Conservation (phyloP, 768 basidiomycete genomes). For the Lentinula sp. region DNA sequence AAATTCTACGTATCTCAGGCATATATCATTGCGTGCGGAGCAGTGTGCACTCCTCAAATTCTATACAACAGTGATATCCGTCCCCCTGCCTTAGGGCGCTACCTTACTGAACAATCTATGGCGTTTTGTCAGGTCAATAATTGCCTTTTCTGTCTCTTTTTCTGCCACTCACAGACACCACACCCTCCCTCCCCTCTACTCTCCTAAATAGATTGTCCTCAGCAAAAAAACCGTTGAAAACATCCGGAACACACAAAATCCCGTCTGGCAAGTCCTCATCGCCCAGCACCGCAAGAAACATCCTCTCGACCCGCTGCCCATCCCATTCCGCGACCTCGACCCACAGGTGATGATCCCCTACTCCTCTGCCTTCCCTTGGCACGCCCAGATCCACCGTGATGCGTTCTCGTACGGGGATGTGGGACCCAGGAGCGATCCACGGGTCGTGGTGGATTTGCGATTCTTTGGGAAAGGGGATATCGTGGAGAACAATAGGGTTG, state of each 20-base stretch:
- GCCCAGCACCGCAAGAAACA: neutral
- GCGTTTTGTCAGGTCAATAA: neutral
- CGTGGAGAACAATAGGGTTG: conserved; percentile 3
- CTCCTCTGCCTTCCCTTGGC: conserved; percentile 19
- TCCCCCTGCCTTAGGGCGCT: neutral
- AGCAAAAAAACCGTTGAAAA: neutral
- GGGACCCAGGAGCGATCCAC: conserved; percentile 20
- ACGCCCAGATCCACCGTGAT: conserved; percentile 28
- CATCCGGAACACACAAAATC: neutral
- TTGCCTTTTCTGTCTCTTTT: neutral
- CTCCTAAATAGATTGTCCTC: neutral
- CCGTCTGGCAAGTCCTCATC: neutral
- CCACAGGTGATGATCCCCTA: neutral
- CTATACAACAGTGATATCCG: neutral
- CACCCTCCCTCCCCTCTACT: neutral
- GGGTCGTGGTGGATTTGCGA: conserved; percentile 25
- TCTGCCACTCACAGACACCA: neutral
- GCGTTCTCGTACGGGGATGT: conserved; percentile 29
- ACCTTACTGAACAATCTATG: neutral
- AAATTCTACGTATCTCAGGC: neutral
- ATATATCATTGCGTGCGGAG: neutral
- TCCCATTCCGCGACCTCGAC: neutral
- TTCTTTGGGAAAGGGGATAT: conserved; percentile 19
- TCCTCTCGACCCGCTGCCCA: neutral
- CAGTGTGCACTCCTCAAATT: neutral